These are phyloP conservation scores for Panaeolus cyanescens DNA, from an alignment of 768 basidiomycete species.

Conservation along the genomic window DNA sequence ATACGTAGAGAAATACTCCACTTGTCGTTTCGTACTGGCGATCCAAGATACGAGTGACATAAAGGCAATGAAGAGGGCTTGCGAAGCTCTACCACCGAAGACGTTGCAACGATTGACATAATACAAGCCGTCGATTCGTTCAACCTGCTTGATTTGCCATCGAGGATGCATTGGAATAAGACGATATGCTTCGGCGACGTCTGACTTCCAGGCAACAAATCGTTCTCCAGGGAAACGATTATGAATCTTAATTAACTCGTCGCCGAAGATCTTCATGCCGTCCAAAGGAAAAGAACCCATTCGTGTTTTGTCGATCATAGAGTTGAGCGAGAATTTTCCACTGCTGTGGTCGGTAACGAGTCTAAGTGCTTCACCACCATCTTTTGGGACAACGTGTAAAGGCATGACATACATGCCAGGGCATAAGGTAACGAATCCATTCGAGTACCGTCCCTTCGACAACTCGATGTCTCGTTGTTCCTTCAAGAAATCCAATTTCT, in stretches of 20 bases:
- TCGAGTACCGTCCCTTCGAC: slow-evolving; percentile 17
- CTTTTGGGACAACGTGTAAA: slow-evolving; percentile 27
- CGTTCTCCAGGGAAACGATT: background rate
- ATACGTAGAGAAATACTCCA: background rate
- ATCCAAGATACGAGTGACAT: slow-evolving; percentile 12
- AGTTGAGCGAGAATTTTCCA: slow-evolving; percentile 26
- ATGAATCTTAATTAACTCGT: slow-evolving; percentile 6
- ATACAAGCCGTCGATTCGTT: slow-evolving; percentile 16
- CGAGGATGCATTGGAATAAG: slow-evolving; percentile 35
- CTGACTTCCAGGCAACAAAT: slow-evolving; percentile 28
- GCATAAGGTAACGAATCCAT: slow-evolving; percentile 25
- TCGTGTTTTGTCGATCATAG: slow-evolving; percentile 12
- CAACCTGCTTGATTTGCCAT: slow-evolving; percentile 42
- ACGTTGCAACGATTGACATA: slow-evolving; percentile 25
- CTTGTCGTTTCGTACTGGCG: background rate
- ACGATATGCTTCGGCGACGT: slow-evolving; percentile 37
- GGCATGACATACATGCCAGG: slow-evolving; percentile 32
- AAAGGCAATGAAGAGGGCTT: slow-evolving; percentile 20
- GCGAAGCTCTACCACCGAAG: slow-evolving; percentile 24
- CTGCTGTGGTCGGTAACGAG: slow-evolving; percentile 33
- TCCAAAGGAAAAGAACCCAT: slow-evolving; percentile 23
- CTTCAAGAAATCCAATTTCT: background rate
- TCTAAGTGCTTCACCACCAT: slow-evolving; percentile 21
- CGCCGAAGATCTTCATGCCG: slow-evolving; percentile 20
- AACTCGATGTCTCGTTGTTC: slow-evolving; percentile 17